A percentile compares a stretch with the other conserved stretches of the same genome.
phyloP scores from a whole-genome alignment of 345 rosid genomes.

The Capsella bursapastoris region DNA sequence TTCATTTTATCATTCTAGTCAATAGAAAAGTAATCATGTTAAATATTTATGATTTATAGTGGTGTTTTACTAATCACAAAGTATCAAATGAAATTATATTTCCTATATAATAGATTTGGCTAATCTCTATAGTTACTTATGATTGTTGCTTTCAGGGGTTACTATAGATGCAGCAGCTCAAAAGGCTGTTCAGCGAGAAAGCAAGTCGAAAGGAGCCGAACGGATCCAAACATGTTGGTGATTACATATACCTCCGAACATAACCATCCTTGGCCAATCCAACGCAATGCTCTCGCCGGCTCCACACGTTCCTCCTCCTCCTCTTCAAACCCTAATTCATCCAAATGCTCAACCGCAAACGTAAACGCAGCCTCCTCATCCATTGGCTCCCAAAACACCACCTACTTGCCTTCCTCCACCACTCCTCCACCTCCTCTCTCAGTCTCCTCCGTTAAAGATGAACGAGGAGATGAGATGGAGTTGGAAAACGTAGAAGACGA shows the following conservation, averaged over 20 bases:
- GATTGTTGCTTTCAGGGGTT: constrained; percentile 57
- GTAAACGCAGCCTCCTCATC: neutral
- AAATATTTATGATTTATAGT: no score
- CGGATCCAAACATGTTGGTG: constrained; percentile 91
- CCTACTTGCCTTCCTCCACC: constrained; percentile 14
- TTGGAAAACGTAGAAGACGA: constrained; percentile 45
- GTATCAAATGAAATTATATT: neutral
- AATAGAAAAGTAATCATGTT: neutral
- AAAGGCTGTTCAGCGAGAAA: constrained; percentile 95
- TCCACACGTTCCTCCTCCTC: constrained; percentile 57
- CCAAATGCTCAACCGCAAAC: constrained; percentile 26
- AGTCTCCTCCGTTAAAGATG: constrained; percentile 49
- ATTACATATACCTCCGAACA: constrained; percentile 95
- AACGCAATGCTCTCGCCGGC: constrained; percentile 78
- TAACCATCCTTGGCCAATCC: constrained; percentile 91
- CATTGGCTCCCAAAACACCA: constrained; percentile 9
- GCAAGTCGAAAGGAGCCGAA: constrained; percentile 91
- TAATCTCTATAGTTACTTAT: neutral
- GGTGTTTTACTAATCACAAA: no score
- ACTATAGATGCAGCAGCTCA: constrained; percentile 91
- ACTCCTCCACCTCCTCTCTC: constrained; percentile 8
- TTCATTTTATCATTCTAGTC: neutral
- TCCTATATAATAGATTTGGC: neutral
- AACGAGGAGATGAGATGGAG: constrained; percentile 43
- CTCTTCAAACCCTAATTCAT: constrained; percentile 18